These are phyloP conservation scores for Myotisia sp. DNA, from an alignment of 2,329 filamentous ascomycete genomes.

Conservation along the genomic window DNA sequence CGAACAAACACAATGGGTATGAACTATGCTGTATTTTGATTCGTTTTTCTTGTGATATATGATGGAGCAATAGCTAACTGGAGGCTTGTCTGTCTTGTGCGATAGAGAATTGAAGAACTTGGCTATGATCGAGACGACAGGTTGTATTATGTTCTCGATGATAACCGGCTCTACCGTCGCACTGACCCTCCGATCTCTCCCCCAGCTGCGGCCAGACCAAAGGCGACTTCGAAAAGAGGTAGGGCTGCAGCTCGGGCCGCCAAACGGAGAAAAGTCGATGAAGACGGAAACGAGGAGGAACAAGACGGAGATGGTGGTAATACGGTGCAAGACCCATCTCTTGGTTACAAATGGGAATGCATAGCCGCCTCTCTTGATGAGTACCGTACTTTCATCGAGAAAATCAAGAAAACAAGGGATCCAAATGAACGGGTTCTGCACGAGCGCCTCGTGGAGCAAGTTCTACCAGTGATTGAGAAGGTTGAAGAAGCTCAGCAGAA, in stretches of 20 bases:
- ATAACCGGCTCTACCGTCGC: slow-evolving; percentile 80
- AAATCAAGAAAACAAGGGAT: slow-evolving; percentile 62
- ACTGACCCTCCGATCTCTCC: slow-evolving; percentile 56
- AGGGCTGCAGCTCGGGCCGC: slow-evolving; percentile 51
- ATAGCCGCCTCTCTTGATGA: slow-evolving; percentile 69
- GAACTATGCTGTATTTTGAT: slow-evolving; percentile 17
- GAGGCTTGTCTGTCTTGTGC: not conserved
- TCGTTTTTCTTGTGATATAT: not conserved
- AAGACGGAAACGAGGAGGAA: slow-evolving; percentile 30
- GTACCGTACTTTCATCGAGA: slow-evolving; percentile 55
- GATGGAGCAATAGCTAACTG: not conserved
- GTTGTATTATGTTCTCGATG: slow-evolving; percentile 79
- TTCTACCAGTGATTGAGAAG: slow-evolving; percentile 72
- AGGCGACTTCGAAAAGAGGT: slow-evolving; percentile 47
- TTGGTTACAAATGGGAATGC: slow-evolving; percentile 68
- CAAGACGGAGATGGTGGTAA: slow-evolving; percentile 28
- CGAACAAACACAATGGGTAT: slow-evolving; percentile 73
- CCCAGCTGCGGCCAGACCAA: slow-evolving; percentile 41
- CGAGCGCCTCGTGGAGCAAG: slow-evolving; percentile 57
- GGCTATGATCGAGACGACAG: slow-evolving; percentile 84
- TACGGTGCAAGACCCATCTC: slow-evolving; percentile 13
- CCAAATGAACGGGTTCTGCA: slow-evolving; percentile 70
- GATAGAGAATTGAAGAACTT: slow-evolving; percentile 32
- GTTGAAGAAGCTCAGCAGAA: slow-evolving; percentile 54
- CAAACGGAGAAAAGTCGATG: slow-evolving; percentile 51